Conservation (phyloP, 1,284 basidiomycete genomes). For the Ceratobasidium sp. region DNA sequence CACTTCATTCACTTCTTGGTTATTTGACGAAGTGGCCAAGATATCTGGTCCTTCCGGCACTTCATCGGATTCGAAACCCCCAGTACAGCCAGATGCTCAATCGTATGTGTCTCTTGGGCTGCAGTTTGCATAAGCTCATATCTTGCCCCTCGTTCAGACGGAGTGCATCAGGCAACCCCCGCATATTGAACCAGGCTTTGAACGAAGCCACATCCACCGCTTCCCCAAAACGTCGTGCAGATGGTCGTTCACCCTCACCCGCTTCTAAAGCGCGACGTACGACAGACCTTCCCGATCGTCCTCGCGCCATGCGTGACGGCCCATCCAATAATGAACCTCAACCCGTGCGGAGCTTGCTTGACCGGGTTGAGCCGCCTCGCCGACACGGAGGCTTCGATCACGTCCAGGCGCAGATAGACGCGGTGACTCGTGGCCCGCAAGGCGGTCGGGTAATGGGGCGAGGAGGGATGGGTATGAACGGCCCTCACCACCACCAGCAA, state of each 20-base stretch:
- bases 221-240: conserved; percentile 70
- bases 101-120: conserved; percentile 13
- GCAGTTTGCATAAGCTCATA: neutral
- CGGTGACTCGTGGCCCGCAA: conserved; percentile 62
- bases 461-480: conserved; percentile 45
- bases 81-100: conserved; percentile 10
- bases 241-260: conserved; percentile 79
- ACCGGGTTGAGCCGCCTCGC: conserved; percentile 67
- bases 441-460: conserved; percentile 31
- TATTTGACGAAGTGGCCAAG: conserved; percentile 80
- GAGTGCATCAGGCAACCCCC: conserved; percentile 16
- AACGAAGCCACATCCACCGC: conserved; percentile 52
- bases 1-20: conserved; percentile 81
- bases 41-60: conserved; percentile 28
- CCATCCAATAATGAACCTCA: conserved; percentile 57
- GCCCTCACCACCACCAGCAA: conserved; percentile 49
- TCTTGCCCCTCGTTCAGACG: neutral
- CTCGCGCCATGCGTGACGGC: conserved; percentile 78
- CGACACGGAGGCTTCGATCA: conserved; percentile 53
- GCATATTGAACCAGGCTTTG: conserved; percentile 35
- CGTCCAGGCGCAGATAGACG: conserved; percentile 80
- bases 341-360: conserved; percentile 66
- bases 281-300: conserved; percentile 75
- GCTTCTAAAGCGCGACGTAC: conserved; percentile 69
- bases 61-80: neutral